phyloP scores from a whole-genome alignment of 2,329 filamentous ascomycete species.

The Pseudogymnoascus sp. region DNA sequence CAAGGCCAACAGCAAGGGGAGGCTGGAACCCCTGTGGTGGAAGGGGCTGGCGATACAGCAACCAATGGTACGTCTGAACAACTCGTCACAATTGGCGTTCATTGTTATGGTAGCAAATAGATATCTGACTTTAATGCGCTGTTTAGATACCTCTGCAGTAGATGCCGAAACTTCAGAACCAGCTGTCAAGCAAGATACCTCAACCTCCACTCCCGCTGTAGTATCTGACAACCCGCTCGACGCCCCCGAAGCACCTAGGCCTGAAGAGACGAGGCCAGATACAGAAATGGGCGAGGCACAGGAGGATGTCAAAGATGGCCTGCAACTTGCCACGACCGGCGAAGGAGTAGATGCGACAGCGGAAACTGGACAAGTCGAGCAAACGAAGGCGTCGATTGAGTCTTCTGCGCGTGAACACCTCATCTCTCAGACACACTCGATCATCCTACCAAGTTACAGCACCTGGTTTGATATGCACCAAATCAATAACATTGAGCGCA shows the following conservation, averaged over 20 bases:
- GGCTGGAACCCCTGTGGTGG: constrained; percentile 21
- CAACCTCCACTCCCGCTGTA: constrained; percentile 48
- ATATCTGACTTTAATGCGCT: constrained; percentile 14
- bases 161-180: constrained; percentile 41
- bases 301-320: constrained; percentile 42
- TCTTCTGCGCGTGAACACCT: constrained; percentile 85
- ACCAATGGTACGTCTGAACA: constrained; percentile 41
- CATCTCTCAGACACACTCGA: constrained; percentile 86
- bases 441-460: constrained; percentile 94
- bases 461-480: constrained; percentile 98
- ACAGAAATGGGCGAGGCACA: constrained; percentile 70
- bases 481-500: constrained; percentile 85
- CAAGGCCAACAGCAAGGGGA: constrained; percentile 47
- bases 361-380: constrained; percentile 47
- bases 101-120: constrained; percentile 13
- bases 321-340: constrained; percentile 36
- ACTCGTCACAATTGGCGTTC: constrained; percentile 33
- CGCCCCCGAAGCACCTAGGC: constrained; percentile 56
- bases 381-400: constrained; percentile 75
- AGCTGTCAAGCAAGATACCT: constrained; percentile 53
- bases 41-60: constrained; percentile 44
- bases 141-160: constrained; percentile 56
- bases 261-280: constrained; percentile 58
- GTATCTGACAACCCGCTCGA: constrained; percentile 60
- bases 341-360: constrained; percentile 41